Conservation (phyloP, 108 stramenopile genomes). For the Skeletonema marinoi region DNA sequence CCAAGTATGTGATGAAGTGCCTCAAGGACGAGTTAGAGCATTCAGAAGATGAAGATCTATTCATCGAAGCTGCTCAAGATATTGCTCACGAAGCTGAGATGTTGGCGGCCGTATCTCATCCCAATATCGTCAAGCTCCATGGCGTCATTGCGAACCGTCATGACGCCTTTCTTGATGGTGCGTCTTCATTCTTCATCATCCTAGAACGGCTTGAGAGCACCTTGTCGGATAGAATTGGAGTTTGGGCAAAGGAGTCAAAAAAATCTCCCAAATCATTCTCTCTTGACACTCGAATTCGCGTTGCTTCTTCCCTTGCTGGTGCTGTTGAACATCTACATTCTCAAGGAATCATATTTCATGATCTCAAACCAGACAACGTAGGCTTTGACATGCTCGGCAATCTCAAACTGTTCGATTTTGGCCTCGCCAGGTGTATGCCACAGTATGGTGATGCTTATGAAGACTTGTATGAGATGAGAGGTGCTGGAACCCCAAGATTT, state of each 20-base stretch:
- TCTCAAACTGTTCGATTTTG: background rate
- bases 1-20: no score
- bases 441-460: conserved; percentile 60
- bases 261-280: background rate
- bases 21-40: no score
- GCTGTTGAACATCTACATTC: conserved; percentile 81
- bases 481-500: conserved; percentile 71
- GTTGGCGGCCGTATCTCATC: background rate
- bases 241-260: background rate
- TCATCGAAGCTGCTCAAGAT: background rate
- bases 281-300: background rate
- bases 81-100: conserved; percentile 2
- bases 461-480: conserved; percentile 73
- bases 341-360: conserved; percentile 73
- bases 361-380: conserved; percentile 41
- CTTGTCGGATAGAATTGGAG: conserved; percentile 18
- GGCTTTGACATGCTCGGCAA: background rate
- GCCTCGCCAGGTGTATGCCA: background rate
- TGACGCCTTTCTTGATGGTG: conserved; percentile 7
- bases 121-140: background rate
- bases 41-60: background rate
- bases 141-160: background rate
- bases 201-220: conserved; percentile 71
- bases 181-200: conserved; percentile 69
- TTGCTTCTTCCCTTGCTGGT: conserved; percentile 4